Percentiles rank a stretch among this genome's conserved stretches.
These are phyloP conservation scores for Lipomyces orientalis DNA, from an alignment of 805 yeast genomes.

Conservation along the genomic window DNA sequence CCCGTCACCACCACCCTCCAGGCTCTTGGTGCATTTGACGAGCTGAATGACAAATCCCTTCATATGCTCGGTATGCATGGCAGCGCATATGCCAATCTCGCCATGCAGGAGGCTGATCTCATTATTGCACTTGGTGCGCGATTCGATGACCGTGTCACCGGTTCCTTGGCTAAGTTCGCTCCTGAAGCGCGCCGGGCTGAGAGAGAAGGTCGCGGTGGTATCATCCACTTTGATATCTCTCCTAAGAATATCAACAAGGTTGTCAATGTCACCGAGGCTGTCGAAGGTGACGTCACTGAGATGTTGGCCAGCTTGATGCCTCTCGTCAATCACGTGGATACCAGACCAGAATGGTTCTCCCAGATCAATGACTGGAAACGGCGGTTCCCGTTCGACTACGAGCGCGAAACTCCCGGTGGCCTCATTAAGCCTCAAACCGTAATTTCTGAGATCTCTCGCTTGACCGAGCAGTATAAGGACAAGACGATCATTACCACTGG, in stretches of 20 bases:
- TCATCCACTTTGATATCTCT: conserved; percentile 91
- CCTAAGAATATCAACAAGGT: conserved; percentile 98
- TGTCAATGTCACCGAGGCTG: conserved; percentile 88
- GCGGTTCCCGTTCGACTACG: conserved; percentile 84
- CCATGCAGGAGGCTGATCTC: conserved; percentile 91
- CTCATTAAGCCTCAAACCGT: conserved; percentile 91
- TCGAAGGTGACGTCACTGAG: conserved; percentile 92
- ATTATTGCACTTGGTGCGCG: conserved; percentile 96
- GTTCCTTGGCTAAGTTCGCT: conserved; percentile 83
- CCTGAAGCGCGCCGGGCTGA: conserved; percentile 94
- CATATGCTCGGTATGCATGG: conserved; percentile 99
- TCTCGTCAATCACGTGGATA: conserved; percentile 61
- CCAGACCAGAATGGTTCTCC: conserved; percentile 80
- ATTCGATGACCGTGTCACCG: conserved; percentile 98
- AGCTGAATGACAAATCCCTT: conserved; percentile 83
- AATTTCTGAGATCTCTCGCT: conserved; percentile 74
- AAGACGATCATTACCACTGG: conserved; percentile 94
- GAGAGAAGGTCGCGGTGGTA: conserved; percentile 88
- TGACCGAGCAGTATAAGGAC: conserved; percentile 65
- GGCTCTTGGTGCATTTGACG: conserved; percentile 94
- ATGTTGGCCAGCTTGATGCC: conserved; percentile 79
- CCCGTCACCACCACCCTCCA: conserved; percentile 97
- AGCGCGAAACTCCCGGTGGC: conserved; percentile 61
- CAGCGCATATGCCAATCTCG: conserved; percentile 89
- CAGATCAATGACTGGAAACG: conserved; percentile 81